Base-by-base conservation (phyloP, 2,329 filamentous ascomycete genomes). In the Hypoxylon sp. region DNA sequence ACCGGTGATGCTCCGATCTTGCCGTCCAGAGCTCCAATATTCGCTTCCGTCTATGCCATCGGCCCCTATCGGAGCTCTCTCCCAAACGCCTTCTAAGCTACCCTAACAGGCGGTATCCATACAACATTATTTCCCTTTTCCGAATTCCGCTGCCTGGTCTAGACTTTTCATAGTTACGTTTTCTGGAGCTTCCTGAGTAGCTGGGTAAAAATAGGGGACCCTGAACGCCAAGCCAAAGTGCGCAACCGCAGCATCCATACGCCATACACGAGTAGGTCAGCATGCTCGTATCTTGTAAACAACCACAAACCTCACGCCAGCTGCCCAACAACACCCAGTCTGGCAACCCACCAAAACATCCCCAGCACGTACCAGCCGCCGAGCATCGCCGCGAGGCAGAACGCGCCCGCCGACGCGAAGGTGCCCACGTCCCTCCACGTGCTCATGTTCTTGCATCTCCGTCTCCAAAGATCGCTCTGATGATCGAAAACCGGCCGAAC, bases 401-500 rank as follows among this genome's bases (percentile, higher is more conserved):
- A 71, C 30, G 61, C 6, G 0, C 56, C 64, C 4, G 71, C 71
- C 10, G 63, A 65, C 2, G 60, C 37, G 24, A 74, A 70, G 2
- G 71, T 57, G 1, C 26, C 61, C 0, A 70, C 47, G 22, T 75
- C 72, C 22, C 41, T 39, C 67, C 68, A 70, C 32, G 70, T 71
- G 54, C 64, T 71, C 58, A 66, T 46, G 19, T 68, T 62, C 51
- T 32, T 59, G 19, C 64, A 52, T 41, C 64, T 59, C 15, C 73
- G 65, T 43, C 20, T 63, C 72, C 72, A 71, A 6, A 74, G 56
- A 5, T 63, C 67, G 51, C 72, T 73, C 13, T 62, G 50, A 50
- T 56, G 55, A 30, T 75, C 69, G 43, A 75, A 73, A 5, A 68
- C 73, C 28, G 73, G 74, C 34, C 55, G 48, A 7, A 68, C 68